phyloP scores from a whole-genome alignment of 2,329 filamentous ascomycete species.

The Ilyonectria destructans region DNA sequence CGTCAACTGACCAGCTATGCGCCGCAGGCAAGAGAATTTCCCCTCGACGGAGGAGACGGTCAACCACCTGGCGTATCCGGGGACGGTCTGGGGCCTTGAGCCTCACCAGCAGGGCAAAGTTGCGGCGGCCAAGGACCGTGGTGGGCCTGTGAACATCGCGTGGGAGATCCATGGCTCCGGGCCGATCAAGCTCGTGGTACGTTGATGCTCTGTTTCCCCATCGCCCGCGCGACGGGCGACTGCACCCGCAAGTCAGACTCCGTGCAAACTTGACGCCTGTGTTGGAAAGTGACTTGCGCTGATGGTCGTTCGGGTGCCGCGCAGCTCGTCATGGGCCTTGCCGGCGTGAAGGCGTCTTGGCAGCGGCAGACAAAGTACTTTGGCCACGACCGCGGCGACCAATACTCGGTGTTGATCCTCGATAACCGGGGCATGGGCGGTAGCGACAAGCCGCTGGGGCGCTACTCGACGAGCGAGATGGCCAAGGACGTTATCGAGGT shows the following conservation, averaged over 20 bases:
- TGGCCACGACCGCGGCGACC: constrained; percentile 77
- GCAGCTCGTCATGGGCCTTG: constrained; percentile 87
- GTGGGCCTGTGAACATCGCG: constrained; percentile 82
- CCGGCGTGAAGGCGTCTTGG: constrained; percentile 78
- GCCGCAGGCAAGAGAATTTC: constrained; percentile 41
- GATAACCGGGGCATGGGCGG: constrained; percentile 91
- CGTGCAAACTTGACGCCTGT: not conserved
- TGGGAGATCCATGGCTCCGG: constrained; percentile 88
- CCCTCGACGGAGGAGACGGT: constrained; percentile 72
- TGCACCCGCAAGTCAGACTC: no score
- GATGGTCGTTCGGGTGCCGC: constrained; percentile 19
- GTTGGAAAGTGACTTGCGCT: not conserved
- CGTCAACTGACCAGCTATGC: constrained; percentile 12
- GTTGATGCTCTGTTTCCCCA: constrained; percentile 56
- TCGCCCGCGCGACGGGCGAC: constrained; percentile 3
- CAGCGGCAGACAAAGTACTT: constrained; percentile 89
- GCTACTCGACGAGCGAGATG: constrained; percentile 90
- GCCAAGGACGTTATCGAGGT: constrained; percentile 84
- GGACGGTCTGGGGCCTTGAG: constrained; percentile 79
- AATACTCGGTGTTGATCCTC: constrained; percentile 82
- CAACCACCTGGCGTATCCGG: constrained; percentile 77
- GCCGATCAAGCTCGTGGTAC: constrained; percentile 80
- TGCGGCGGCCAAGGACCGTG: constrained; percentile 78
- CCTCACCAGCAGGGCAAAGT: constrained; percentile 75
- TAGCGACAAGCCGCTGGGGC: constrained; percentile 82